Evolutionary conservation across 768 basidiomycete species (phyloP).

Genomic region (Tulasnella sp.): DNA sequence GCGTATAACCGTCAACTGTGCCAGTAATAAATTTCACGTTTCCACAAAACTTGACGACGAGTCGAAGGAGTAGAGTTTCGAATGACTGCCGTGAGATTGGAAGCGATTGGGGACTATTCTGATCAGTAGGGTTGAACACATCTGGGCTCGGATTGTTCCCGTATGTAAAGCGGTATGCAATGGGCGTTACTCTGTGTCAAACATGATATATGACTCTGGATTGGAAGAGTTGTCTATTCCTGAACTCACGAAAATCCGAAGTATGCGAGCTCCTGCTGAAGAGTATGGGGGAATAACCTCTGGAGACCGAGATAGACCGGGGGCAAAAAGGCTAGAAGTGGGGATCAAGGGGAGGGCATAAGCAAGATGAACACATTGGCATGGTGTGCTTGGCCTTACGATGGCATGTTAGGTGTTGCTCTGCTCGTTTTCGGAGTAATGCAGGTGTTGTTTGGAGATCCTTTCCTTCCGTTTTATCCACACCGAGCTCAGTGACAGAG

Average conservation of each 20-base stretch:
- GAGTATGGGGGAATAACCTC: slow-evolving; percentile 20
- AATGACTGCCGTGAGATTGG: too few relatives aligned
- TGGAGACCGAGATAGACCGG: slow-evolving; percentile 18
- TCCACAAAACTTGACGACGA: too few relatives aligned
- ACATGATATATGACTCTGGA: background rate
- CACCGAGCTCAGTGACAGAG: too few relatives aligned
- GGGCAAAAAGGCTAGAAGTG: slow-evolving; percentile 19
- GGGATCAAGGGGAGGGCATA: too few relatives aligned
- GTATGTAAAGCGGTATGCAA: slow-evolving; percentile 11
- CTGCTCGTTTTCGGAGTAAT: slow-evolving; percentile 21
- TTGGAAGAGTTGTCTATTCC: background rate
- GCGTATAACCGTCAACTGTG: slow-evolving; percentile 25
- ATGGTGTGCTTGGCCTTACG: background rate
- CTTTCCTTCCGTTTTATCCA: too few relatives aligned
- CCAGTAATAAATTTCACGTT: slow-evolving; percentile 17
- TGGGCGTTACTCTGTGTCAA: background rate
- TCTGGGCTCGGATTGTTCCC: too few relatives aligned
- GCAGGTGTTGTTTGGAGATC: slow-evolving; percentile 17
- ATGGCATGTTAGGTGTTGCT: slow-evolving; percentile 20
- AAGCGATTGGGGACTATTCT: too few relatives aligned
- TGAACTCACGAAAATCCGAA: background rate
- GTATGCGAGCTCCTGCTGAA: slow-evolving; percentile 18
- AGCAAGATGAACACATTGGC: background rate
- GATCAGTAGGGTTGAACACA: too few relatives aligned
- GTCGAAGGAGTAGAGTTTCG: too few relatives aligned